phyloP scores from a whole-genome alignment of 805 yeast species.

The Hanseniaspora nectarophila region DNA sequence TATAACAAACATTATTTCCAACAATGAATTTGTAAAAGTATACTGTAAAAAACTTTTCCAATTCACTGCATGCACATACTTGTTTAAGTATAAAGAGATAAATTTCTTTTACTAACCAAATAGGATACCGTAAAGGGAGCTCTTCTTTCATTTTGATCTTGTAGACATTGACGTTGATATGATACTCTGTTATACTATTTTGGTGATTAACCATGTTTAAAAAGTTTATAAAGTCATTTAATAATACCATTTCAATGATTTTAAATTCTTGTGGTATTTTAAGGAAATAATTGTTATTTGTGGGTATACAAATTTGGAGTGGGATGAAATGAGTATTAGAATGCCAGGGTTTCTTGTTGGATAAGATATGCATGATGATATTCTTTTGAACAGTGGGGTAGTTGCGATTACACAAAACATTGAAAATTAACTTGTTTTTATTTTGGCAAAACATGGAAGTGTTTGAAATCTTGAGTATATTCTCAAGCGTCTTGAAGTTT shows the following conservation, averaged over 20 bases:
- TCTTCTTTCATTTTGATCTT: background rate
- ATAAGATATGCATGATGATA: background rate
- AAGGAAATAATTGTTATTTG: background rate
- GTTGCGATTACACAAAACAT: background rate
- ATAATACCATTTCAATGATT: background rate
- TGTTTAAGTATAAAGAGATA: background rate
- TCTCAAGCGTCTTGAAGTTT: background rate
- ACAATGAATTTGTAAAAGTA: background rate
- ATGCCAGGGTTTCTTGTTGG: background rate
- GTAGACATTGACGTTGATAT: background rate
- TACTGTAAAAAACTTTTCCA: background rate
- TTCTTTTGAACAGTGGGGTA: background rate
- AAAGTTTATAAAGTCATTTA: background rate
- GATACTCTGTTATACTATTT: background rate
- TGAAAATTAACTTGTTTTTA: background rate
- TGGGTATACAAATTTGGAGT: background rate
- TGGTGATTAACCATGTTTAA: background rate
- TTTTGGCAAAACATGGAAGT: background rate
- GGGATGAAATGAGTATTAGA: background rate
- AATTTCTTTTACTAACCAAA: background rate
- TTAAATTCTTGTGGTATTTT: background rate
- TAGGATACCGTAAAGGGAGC: background rate
- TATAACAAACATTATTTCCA: background rate
- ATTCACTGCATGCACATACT: background rate
- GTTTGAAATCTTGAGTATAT: background rate